These are phyloP conservation scores for Aspergillus steynii DNA, from an alignment of 495 filamentous ascomycete species.

Conservation along the genomic window DNA sequence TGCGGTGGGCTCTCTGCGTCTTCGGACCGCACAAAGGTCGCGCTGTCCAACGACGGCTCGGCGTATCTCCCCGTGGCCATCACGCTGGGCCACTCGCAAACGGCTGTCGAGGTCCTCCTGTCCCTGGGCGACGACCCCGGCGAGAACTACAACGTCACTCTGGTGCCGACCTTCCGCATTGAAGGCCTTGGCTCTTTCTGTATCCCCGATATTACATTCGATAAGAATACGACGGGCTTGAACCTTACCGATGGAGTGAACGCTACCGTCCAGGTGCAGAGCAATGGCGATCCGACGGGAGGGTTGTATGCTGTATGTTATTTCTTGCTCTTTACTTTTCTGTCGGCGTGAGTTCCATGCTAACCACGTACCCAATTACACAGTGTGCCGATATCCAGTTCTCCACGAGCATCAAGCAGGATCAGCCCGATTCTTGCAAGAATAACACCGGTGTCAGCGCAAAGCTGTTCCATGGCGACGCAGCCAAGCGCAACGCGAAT, in stretches of 20 bases:
- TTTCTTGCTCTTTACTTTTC: background rate
- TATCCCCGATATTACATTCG: slow-evolving; percentile 45
- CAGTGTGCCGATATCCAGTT: slow-evolving; percentile 67
- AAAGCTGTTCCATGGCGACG: slow-evolving; percentile 28
- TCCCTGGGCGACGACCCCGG: slow-evolving; percentile 53
- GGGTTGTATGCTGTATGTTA: slow-evolving; percentile 55
- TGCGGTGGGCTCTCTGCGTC: slow-evolving; percentile 57
- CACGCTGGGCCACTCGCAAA: slow-evolving; percentile 51
- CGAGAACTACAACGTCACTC: slow-evolving; percentile 54
- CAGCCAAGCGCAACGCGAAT: slow-evolving; percentile 39
- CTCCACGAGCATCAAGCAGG: slow-evolving; percentile 29
- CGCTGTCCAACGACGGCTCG: slow-evolving; percentile 44
- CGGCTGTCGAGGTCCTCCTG: slow-evolving; percentile 57
- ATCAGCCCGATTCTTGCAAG: slow-evolving; percentile 41
- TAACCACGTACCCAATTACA: background rate
- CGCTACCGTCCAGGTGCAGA: slow-evolving; percentile 65
- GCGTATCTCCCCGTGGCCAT: slow-evolving; percentile 53
- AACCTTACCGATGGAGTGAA: slow-evolving; percentile 51
- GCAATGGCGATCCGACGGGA: slow-evolving; percentile 49
- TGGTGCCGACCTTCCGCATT: slow-evolving; percentile 49
- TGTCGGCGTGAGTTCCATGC: background rate
- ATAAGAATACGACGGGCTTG: slow-evolving; percentile 32
- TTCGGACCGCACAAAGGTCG: slow-evolving; percentile 50
- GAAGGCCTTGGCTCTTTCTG: slow-evolving; percentile 59
- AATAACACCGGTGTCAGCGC: slow-evolving; percentile 54